Percentiles rank a stretch among this genome's conserved stretches.
Conservation (phyloP, 345 rosid genomes). For the Anacardium occidentale region DNA sequence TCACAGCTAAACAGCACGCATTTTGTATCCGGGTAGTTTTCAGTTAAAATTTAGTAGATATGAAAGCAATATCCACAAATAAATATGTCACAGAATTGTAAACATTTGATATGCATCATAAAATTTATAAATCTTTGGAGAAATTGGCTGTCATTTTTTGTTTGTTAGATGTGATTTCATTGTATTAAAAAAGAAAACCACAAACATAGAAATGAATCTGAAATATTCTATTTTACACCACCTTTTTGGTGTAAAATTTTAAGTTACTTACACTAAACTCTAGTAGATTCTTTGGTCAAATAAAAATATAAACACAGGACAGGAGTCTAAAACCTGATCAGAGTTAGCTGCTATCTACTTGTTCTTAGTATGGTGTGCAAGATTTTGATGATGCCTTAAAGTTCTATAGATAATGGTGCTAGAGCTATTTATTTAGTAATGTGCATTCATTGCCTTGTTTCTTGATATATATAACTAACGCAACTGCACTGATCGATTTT, state of each 20-base stretch:
- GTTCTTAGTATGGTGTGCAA: not conserved
- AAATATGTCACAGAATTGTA: not conserved
- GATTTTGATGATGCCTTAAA: not conserved
- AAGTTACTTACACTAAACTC: not conserved
- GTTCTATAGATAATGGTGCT: not conserved
- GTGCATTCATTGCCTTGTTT: not conserved
- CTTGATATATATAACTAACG: not conserved
- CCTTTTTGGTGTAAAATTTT: not conserved
- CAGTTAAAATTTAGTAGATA: not conserved
- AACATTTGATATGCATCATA: not conserved
- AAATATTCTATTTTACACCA: not conserved
- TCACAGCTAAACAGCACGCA: not conserved
- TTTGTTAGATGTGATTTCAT: not conserved
- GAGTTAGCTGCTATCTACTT: not conserved
- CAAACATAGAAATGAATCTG: not conserved
- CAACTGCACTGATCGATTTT: not conserved
- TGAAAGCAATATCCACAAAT: not conserved
- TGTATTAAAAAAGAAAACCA: not conserved
- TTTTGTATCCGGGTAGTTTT: not conserved
- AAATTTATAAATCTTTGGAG: not conserved
- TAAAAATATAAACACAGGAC: not conserved
- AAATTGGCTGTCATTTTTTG: not conserved
- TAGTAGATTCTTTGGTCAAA: not conserved
- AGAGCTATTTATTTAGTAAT: not conserved
- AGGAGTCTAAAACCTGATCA: not conserved